Percentiles rank a stretch among this genome's conserved stretches.
Conservation (phyloP, 371 early-diverging fungal species). For the Lichtheimia hyalospora region DNA sequence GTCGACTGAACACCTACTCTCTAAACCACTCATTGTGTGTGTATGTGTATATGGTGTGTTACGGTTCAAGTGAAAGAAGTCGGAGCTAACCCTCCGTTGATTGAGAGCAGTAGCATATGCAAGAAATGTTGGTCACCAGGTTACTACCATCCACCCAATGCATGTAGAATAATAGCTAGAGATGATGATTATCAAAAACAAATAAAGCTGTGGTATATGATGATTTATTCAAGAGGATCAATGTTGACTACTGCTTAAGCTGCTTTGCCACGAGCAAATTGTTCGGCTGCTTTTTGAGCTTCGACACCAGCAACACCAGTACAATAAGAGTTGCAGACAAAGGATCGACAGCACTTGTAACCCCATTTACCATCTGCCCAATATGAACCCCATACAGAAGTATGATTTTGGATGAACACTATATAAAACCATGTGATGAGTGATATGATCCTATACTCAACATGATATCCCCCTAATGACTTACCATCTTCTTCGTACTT, state of each 20-base stretch:
- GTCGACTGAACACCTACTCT: constrained; percentile 10
- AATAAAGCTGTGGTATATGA: too few relatives aligned
- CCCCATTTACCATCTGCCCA: constrained; percentile 97
- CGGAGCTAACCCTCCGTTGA: too few relatives aligned
- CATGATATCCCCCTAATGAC: constrained; percentile 12
- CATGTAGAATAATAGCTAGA: too few relatives aligned
- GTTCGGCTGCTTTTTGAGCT: constrained; percentile 53
- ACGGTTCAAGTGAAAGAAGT: too few relatives aligned
- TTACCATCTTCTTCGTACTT: constrained; percentile 92
- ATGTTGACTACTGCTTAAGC: background rate
- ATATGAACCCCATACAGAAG: constrained; percentile 91
- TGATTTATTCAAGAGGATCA: too few relatives aligned
- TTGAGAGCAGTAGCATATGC: too few relatives aligned
- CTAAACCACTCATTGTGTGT: constrained; percentile 15
- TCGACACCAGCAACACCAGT: constrained; percentile 80
- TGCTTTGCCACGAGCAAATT: constrained; percentile 7
- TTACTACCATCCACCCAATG: too few relatives aligned
- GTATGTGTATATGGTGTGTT: too few relatives aligned
- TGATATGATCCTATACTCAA: too few relatives aligned
- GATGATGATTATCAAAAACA: too few relatives aligned
- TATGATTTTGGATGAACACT: constrained; percentile 83
- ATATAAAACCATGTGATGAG: background rate
- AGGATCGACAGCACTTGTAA: constrained; percentile 89
- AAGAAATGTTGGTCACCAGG: too few relatives aligned
- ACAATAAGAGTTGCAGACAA: constrained; percentile 78